Base-by-base conservation (phyloP, 202 grass and related monocot genomes). In the Zoysia matrella region DNA sequence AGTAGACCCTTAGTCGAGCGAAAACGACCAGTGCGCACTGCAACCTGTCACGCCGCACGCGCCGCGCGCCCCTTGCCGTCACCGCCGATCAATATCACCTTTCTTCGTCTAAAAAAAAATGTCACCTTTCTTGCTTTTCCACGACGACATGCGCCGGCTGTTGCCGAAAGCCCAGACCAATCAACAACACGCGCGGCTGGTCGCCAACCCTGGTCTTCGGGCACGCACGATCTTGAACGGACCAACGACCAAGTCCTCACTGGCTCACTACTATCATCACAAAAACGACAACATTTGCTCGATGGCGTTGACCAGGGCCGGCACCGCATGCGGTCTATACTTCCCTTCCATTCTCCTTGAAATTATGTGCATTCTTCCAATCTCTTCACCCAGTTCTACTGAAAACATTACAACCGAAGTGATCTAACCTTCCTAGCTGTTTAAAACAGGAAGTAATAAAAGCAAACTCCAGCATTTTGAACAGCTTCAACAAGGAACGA, bases 271-370 rank as follows among this genome's bases (percentile, higher is more conserved):
- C 15, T 36, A 41, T 42, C 82, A 6, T 60, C 73, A 5, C 42
- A 18, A 5, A 18, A 8, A 41, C 39, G 52, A 61, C 18, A 50
- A 42, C 49, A 30, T 60, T 6, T 8, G 5, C 63, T 15, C 45
- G 39, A 16, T 51, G 43, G 57, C 67, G 60, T 73, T 78, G 80
- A 78, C 80, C 80, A 39, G 12, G 45, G 67, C 60, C 14, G 11
- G 41, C 57, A 56, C 14, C 13, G 9, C 63, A 68, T 30, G 63
- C 63, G 40, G 8, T 36, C 7, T 7, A 63, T 5, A n/a, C 11
- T 46, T 18, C 15, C 47, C 0, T 16, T 51, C 4, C 74, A 18
- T 11, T 11, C 46, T 60, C 69, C 11, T n/a, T 11, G 6, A 0
- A 61, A 42, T 36, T 36, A 36, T 36, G 30, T 36, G 30, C 30